Percentiles rank a stretch among this genome's conserved stretches.
Conservation (phyloP, 352 stramenopile species). For the Stephanocyclus meneghinianus region DNA sequence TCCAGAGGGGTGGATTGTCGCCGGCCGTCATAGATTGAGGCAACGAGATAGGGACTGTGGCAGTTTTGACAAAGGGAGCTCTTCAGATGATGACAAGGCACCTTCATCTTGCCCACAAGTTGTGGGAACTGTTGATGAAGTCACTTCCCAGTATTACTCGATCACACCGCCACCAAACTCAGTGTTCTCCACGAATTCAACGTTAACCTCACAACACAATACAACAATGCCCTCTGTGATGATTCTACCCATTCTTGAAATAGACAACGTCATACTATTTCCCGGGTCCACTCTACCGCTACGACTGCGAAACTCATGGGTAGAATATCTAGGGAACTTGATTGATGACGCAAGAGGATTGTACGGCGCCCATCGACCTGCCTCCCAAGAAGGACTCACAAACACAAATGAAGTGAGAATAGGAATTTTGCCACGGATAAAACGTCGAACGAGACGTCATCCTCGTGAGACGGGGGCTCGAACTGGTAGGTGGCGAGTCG, state of each 20-base stretch:
- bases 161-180: no score
- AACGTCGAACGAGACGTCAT: constrained; percentile 23
- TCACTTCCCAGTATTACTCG: no score
- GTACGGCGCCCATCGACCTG: constrained; percentile 32
- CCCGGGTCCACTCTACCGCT: constrained; percentile 67
- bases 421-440: constrained; percentile 61
- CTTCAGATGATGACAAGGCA: no score
- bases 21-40: constrained; percentile 18
- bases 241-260: constrained; percentile 57
- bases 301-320: constrained; percentile 62
- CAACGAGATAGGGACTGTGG: constrained; percentile 5
- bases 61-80: background rate
- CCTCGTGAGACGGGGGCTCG: constrained; percentile 28
- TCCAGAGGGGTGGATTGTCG: constrained; percentile 52
- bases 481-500: constrained; percentile 37
- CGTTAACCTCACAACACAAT: no score
- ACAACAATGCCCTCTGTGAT: background rate
- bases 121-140: no score
- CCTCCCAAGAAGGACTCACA: background rate
- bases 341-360: constrained; percentile 65
- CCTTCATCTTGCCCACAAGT: no score
- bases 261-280: constrained; percentile 77
- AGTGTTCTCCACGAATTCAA: no score
- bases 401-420: constrained; percentile 56
- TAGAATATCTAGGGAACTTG: constrained; percentile 64